Conservation (phyloP, 1,284 basidiomycete genomes). For the Ustilago esculenta region DNA sequence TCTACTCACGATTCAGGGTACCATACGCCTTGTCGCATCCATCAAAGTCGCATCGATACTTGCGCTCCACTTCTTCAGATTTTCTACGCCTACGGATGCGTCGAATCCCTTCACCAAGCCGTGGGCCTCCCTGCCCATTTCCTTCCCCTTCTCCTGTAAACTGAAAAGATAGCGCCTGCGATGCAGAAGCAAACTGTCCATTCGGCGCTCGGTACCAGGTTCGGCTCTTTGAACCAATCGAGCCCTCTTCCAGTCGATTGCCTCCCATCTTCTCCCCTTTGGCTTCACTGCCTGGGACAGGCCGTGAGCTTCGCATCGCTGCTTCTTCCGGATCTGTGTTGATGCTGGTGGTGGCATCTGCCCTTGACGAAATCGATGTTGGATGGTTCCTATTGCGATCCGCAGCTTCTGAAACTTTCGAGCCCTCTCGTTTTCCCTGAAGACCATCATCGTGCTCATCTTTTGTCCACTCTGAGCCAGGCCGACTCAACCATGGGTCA, state of each 20-base stretch:
- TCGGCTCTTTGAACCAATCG: slow-evolving; percentile 32
- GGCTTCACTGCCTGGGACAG: not conserved
- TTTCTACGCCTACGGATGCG: slow-evolving; percentile 51
- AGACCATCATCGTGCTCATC: not conserved
- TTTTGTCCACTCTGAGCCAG: not conserved
- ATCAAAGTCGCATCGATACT: slow-evolving; percentile 83
- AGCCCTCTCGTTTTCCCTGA: not conserved
- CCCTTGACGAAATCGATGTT: too few relatives aligned
- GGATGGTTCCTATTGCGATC: too few relatives aligned
- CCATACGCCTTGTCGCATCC: slow-evolving; percentile 85
- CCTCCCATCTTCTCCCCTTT: not conserved
- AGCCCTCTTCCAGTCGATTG: slow-evolving; percentile 29
- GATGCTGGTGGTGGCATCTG: too few relatives aligned
- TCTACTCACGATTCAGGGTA: slow-evolving; percentile 76
- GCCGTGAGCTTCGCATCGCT: not conserved
- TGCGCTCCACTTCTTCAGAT: slow-evolving; percentile 76
- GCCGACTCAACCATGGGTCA: slow-evolving; percentile 9
- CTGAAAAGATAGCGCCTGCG: slow-evolving; percentile 5
- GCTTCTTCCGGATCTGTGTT: not conserved
- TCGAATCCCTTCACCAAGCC: slow-evolving; percentile 13
- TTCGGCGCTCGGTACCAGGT: slow-evolving; percentile 42
- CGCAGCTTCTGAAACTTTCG: too few relatives aligned
- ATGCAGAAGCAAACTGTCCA: slow-evolving; percentile 42
- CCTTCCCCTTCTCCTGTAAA: not conserved
- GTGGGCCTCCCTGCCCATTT: slow-evolving; percentile 1